Conservation (phyloP, 1,139 yeast genomes). For the Yamadazyma conglobata region DNA sequence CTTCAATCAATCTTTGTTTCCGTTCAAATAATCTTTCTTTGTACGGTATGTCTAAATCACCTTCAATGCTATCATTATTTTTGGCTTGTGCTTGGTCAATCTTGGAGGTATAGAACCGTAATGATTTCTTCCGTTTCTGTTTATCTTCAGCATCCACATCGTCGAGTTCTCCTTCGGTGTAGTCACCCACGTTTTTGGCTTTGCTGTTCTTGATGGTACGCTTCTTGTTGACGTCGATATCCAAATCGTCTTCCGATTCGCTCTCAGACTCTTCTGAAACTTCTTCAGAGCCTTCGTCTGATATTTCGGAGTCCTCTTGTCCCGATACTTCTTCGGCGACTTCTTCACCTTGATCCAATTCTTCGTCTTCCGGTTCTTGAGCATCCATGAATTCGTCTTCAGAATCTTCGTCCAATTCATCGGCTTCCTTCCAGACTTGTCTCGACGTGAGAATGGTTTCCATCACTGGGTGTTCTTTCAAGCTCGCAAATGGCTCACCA, state of each 20-base stretch:
- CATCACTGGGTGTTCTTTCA: slow-evolving; percentile 90
- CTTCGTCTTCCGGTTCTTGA: slow-evolving; percentile 9
- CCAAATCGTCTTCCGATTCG: slow-evolving; percentile 19
- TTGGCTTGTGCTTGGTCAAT: slow-evolving; percentile 76
- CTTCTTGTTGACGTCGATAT: slow-evolving; percentile 46
- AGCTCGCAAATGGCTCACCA: slow-evolving; percentile 53
- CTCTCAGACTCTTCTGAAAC: slow-evolving; percentile 12
- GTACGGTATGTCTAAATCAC: slow-evolving; percentile 93
- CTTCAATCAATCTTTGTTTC: slow-evolving; percentile 80
- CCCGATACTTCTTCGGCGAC: slow-evolving; percentile 15
- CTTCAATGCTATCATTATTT: slow-evolving; percentile 56
- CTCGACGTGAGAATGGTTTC: slow-evolving; percentile 74
- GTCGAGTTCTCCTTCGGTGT: slow-evolving; percentile 59
- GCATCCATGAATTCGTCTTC: slow-evolving; percentile 13
- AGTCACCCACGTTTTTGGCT: slow-evolving; percentile 42
- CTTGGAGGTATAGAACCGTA: slow-evolving; percentile 94
- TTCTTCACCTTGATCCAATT: slow-evolving; percentile 11
- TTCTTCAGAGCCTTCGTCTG: slow-evolving; percentile 16
- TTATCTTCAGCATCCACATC: slow-evolving; percentile 83
- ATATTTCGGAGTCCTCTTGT: slow-evolving; percentile 18
- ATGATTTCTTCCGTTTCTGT: slow-evolving; percentile 71
- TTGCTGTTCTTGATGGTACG: slow-evolving; percentile 38
- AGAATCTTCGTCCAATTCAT: slow-evolving; percentile 26
- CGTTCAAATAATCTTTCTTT: slow-evolving; percentile 85
- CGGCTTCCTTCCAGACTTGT: slow-evolving; percentile 88